Percentiles rank a stretch among this genome's conserved stretches.
Conservation (phyloP, 2,329 filamentous ascomycete genomes). For the Beauveria scarabaeidicola region DNA sequence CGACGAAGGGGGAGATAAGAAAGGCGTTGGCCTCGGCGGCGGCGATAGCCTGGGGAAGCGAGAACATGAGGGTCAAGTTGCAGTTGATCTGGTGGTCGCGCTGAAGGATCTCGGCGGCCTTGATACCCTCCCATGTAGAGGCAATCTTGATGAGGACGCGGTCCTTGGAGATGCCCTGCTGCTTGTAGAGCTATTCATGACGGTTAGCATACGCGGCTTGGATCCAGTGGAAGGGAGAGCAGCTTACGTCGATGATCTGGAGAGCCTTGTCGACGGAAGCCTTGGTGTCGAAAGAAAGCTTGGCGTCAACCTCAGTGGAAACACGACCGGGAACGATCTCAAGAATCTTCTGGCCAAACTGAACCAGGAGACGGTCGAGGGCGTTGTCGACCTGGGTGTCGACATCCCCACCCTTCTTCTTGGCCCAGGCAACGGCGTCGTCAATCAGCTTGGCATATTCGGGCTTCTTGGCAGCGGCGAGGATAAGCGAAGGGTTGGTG, state of each 20-base stretch:
- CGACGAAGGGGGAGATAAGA: conserved; percentile 98
- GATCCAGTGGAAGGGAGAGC: too few relatives aligned
- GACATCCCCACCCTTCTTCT: conserved; percentile 58
- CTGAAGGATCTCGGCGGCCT: conserved; percentile 95
- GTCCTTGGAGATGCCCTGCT: conserved; percentile 83
- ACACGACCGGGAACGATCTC: conserved; percentile 97
- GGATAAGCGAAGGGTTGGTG: conserved; percentile 98
- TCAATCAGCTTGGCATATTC: conserved; percentile 94
- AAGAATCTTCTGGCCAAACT: conserved; percentile 97
- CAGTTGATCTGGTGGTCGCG: conserved; percentile 92
- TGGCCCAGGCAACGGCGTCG: conserved; percentile 74
- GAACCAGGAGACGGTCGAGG: conserved; percentile 88
- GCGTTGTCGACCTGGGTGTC: conserved; percentile 83
- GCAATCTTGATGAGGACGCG: conserved; percentile 98
- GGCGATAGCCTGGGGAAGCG: conserved; percentile 84
- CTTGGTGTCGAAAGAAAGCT: conserved; percentile 91
- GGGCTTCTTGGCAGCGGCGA: conserved; percentile 95
- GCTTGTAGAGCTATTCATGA: conserved; percentile 73
- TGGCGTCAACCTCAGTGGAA: conserved; percentile 95
- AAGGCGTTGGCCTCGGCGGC: conserved; percentile 91
- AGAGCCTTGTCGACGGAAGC: conserved; percentile 91
- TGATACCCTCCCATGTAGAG: conserved; percentile 99
- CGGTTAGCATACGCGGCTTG: conserved; percentile 10
- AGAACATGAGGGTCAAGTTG: conserved; percentile 99
- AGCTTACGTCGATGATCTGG: conserved; percentile 82